Evolutionary conservation across 768 basidiomycete genomes (phyloP).

Genomic region (Arthromyces matolae): DNA sequence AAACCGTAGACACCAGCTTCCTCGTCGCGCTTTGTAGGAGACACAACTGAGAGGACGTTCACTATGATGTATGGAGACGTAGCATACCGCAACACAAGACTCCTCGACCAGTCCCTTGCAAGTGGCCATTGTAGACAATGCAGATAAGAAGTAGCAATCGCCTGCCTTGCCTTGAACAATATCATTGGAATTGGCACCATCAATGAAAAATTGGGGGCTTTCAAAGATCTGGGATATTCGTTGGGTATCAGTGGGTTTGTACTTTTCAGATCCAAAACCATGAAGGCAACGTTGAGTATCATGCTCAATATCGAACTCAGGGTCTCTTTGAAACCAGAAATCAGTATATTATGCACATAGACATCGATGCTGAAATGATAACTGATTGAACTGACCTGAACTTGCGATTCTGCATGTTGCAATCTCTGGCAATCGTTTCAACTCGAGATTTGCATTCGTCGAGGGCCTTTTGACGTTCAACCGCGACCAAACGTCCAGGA

Average conservation of each 20-base stretch:
- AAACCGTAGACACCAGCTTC: conserved; percentile 56
- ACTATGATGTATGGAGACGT: background rate
- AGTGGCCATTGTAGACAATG: conserved; percentile 46
- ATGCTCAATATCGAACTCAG: conserved; percentile 50
- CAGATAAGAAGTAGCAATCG: conserved; percentile 54
- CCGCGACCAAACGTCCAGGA: no score
- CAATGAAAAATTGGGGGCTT: conserved; percentile 46
- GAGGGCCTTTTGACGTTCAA: no score
- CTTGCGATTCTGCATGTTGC: conserved; percentile 38
- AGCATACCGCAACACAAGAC: conserved; percentile 46
- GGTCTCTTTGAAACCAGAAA: background rate
- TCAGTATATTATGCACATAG: background rate
- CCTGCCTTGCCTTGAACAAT: conserved; percentile 46
- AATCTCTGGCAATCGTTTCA: no score
- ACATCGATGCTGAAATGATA: background rate
- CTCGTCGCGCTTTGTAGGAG: conserved; percentile 43
- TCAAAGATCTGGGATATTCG: conserved; percentile 50
- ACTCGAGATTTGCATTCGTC: no score
- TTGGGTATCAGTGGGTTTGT: conserved; percentile 34
- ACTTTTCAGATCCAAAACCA: no score
- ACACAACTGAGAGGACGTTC: background rate
- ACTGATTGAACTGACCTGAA: conserved; percentile 43
- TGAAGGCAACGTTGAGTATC: conserved; percentile 41
- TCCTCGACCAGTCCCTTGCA: conserved; percentile 44
- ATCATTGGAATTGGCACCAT: conserved; percentile 40